Base-by-base conservation (phyloP, 1,284 basidiomycete genomes). In the Phellopilus nigrolimitatus region DNA sequence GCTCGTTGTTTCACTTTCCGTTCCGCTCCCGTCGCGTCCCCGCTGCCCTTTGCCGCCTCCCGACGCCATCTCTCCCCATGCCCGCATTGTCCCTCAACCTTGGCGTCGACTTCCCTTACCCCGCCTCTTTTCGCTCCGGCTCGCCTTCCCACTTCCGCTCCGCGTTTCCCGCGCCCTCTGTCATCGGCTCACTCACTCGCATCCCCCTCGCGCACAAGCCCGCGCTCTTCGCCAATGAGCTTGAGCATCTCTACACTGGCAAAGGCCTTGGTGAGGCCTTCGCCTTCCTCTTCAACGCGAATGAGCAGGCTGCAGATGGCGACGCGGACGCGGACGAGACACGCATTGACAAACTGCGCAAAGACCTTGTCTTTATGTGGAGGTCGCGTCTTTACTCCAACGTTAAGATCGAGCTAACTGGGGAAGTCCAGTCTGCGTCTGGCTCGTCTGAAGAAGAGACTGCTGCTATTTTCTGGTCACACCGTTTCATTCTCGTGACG, bases 181-280 rank as follows among this genome's bases (percentile, higher is more conserved):
- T 57, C 27, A 58, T 66, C 28, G 71, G 68, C 53, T 65, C 69
- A 13, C 56, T 79, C 15, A 69, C 82, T 37, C 74, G 76, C 19
- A 68, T 92, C n/a, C n/a, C n/a, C n/a, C n/a, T n/a, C n/a, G n/a
- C n/a, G n/a, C n/a, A n/a, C n/a, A n/a, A n/a, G n/a, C n/a, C n/a
- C n/a, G n/a, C n/a, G n/a, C n/a, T n/a, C n/a, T n/a, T n/a, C n/a
- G n/a, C n/a, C n/a, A n/a, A n/a, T n/a, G n/a, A n/a, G n/a, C n/a
- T n/a, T n/a, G n/a, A n/a, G n/a, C n/a, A n/a, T n/a, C n/a, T n/a
- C n/a, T n/a, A n/a, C n/a, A n/a, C n/a, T n/a, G n/a, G n/a, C n/a
- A n/a, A n/a, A n/a, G n/a, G n/a, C n/a, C 6, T 93, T 52, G 89
- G 88, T 27, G 85, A 87, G 60, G 89, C 91, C 1, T 93, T 95